Base-by-base conservation (phyloP, 768 basidiomycete genomes). In the Russula ochroleuca region DNA sequence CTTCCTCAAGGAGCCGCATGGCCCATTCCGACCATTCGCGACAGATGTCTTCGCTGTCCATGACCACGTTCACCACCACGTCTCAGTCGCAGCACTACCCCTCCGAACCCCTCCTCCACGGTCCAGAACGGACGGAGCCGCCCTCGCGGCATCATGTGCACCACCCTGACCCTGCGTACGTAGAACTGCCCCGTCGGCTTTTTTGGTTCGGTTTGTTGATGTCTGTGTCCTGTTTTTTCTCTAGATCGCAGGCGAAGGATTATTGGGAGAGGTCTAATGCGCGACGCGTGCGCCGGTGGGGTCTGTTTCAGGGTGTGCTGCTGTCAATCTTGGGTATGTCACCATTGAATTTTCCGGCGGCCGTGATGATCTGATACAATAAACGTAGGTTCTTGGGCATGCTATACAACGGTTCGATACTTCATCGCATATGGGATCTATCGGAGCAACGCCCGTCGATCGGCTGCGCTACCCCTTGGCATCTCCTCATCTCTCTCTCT, bases 371-470 rank as follows among this genome's bases (percentile, higher is more conserved):
- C n/a, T 35, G 13, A 37, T 11, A 21, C n/a, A 13, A 50, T 19
- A 31, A 28, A 57, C n/a, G 15, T 59, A 88, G 86, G 75, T 64
- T 71, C 71, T 33, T 91, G 87, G 85, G 80, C 83, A 31, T 70
- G 77, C 9, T 90, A 87, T 71, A 85, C 80, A 64, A 77, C 81
- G 7, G 72, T 84, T 57, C 85, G 88, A 49, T 92, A 90, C 71
- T 85, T 81, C 68, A 69, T 89, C 13, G 84, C 86, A 4, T 86
- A 80, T 68, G 75, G 75, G 11, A 68, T 75, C 19, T 81, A 80
- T 70, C 65, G 74, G 2, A 76, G 79, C 7, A 61, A 64, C 17
- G 71, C 69, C 23, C 81, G 83, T 43, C 80, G 81, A 64, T 69
- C 71, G 0, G 70, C 76, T 28, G 74, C 81, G 23, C 72, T 87